Percentiles rank a stretch among this genome's conserved stretches.
Evolutionary conservation across 2,329 filamentous ascomycete species (phyloP).

Genomic region (Colletotrichum falcatum): DNA sequence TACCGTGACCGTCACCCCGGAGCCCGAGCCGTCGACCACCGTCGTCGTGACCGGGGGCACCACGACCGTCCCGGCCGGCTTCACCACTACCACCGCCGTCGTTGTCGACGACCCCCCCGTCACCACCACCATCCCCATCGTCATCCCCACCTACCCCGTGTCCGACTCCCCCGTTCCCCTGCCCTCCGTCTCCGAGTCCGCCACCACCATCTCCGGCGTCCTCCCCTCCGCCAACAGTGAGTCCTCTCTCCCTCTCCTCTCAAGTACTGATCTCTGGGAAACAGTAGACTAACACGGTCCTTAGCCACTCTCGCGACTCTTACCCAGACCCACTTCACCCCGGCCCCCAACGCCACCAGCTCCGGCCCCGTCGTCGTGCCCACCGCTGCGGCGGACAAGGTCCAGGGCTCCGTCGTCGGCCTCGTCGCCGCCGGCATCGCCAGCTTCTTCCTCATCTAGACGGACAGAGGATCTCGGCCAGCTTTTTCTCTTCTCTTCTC

Average conservation of each 20-base stretch:
- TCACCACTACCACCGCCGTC: conserved; percentile 24
- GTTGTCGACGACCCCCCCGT: conserved; percentile 17
- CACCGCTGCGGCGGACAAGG: conserved; percentile 46
- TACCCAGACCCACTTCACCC: conserved; percentile 37
- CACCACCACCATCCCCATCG: conserved; percentile 30
- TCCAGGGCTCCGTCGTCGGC: conserved; percentile 50
- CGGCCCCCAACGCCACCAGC: conserved; percentile 46
- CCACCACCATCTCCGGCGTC: conserved; percentile 5
- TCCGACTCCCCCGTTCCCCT: conserved; percentile 29
- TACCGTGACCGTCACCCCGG: conserved; percentile 32
- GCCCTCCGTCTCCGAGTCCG: conserved; percentile 14
- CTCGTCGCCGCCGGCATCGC: conserved; percentile 54
- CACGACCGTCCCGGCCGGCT: conserved; percentile 32
- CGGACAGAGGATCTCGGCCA: neutral
- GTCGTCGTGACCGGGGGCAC: conserved; percentile 19
- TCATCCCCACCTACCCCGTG: conserved; percentile 25
- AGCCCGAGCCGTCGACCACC: conserved; percentile 18
- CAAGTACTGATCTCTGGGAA: rapidly evolving
- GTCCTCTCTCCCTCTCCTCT: neutral
- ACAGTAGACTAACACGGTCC: conserved; percentile 6
- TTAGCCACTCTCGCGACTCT: conserved; percentile 31
- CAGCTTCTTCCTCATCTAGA: conserved; percentile 51
- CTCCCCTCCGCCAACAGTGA: conserved; percentile 26
- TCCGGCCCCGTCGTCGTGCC: conserved; percentile 47
- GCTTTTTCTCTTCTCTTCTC: neutral